Base-by-base conservation (phyloP, 1,284 basidiomycete species). In the Exsudoporus floridanus region DNA sequence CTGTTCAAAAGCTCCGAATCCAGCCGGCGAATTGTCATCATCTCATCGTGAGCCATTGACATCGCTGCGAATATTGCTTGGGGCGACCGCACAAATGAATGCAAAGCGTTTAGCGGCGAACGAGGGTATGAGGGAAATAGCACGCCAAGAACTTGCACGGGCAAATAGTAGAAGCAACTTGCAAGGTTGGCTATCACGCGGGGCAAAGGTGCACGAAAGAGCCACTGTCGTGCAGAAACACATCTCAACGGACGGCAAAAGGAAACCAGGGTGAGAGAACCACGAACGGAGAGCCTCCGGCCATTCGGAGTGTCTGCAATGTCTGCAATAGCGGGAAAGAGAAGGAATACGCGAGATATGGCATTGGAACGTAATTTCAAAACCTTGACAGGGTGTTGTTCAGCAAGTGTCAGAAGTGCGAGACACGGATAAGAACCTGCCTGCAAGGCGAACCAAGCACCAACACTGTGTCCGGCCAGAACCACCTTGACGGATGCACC, bases 31-130 rank as follows among this genome's bases (percentile, higher is more conserved):
- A 88, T 81, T 3, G 61, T 72, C 12, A 70, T 62, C 82, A 86
- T 86, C 64, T 87, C 84, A 33, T 84, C 79, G 48, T 81, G 61
- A 2, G 82, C 83, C 79, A 86, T 83, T 30, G 66, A 72, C 37
- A 87, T 60, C 10, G 74, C 69, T 2, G 81, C 75, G 49, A 73
- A 73, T 35, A 84, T 73, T 27, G 73, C 70, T 7, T 64, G 53
- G 0, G 78, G 77, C 9, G 79, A 83, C n/a, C 64, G 60, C 19
- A 86, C 54, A 16, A 85, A 70, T 27, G 67, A 64, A 30, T 63
- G 70, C 13, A 88, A 68, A 13, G 81, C 78, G n/a, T 51, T 49
- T 3, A 80, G 54, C 61, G 83, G 81, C 6, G 63, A 50, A 7
- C 46, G 41, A 3, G 84, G 81, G 79, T 82, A 86, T 7, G 52